phyloP scores from a whole-genome alignment of 1,284 basidiomycete species.

The Malassezia dermatis region DNA sequence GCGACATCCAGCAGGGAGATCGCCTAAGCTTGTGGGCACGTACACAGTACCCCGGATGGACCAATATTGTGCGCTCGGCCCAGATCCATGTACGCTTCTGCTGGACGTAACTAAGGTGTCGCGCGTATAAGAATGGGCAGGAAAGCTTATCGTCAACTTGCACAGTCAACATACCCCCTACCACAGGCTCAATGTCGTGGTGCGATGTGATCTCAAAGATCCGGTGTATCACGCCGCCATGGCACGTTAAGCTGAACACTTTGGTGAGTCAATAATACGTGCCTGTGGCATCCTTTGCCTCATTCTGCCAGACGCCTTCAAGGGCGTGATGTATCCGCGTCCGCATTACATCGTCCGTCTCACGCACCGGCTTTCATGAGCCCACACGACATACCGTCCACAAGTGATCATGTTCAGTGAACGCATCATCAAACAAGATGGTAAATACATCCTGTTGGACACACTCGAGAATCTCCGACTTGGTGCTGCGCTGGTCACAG shows the following conservation, averaged over 20 bases:
- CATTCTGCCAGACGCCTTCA: conserved; percentile 2
- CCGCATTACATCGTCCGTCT: conserved; percentile 10
- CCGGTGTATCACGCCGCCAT: conserved; percentile 12
- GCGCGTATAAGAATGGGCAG: neutral
- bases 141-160: neutral
- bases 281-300: neutral
- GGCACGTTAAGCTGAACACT: conserved; percentile 10
- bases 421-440: neutral
- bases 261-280: neutral
- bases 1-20: conserved; percentile 6
- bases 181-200: neutral
- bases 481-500: conserved; percentile 4
- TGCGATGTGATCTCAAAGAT: conserved; percentile 9
- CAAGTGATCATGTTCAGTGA: conserved; percentile 6
- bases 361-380: conserved; percentile 3
- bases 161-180: neutral
- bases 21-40: conserved; percentile 6
- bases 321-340: neutral
- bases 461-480: neutral
- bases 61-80: conserved; percentile 8
- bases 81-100: conserved; percentile 4
- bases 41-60: conserved; percentile 12
- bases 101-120: neutral
- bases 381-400: conserved; percentile 1
- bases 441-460: neutral